Percentiles rank a stretch among this genome's conserved stretches.
Evolutionary conservation across 768 basidiomycete genomes (phyloP).

Genomic region (Tylopilus balloui): DNA sequence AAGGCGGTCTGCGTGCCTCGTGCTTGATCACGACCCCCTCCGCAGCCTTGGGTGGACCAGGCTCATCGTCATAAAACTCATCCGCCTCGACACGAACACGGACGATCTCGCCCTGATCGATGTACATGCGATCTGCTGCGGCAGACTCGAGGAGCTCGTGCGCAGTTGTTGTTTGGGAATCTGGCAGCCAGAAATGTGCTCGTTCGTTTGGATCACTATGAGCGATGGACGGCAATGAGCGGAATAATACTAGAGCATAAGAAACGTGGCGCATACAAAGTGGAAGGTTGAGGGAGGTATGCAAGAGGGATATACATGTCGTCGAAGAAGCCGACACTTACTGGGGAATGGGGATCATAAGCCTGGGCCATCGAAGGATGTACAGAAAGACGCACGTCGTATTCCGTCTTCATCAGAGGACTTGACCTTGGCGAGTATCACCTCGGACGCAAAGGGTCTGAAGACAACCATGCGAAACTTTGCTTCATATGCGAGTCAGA

Average conservation of each 20-base stretch:
- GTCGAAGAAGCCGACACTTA: conserved; percentile 88
- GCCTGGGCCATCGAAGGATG: not conserved
- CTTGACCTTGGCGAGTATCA: conserved; percentile 84
- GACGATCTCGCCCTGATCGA: conserved; percentile 70
- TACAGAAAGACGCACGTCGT: conserved; percentile 50
- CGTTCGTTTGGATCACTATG: conserved; percentile 76
- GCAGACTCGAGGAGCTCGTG: conserved; percentile 70
- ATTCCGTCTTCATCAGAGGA: conserved; percentile 84
- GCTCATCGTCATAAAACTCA: conserved; percentile 83
- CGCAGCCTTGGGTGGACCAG: conserved; percentile 71
- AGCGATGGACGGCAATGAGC: not conserved
- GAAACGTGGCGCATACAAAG: conserved; percentile 52
- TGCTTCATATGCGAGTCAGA: conserved; percentile 42
- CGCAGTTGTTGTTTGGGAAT: conserved; percentile 44
- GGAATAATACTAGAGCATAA: not conserved
- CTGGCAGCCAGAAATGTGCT: conserved; percentile 79
- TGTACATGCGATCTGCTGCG: conserved; percentile 67
- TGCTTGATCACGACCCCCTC: conserved; percentile 60
- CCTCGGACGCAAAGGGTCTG: conserved; percentile 85
- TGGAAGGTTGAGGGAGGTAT: conserved; percentile 76
- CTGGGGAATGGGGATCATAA: conserved; percentile 38
- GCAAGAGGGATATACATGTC: conserved; percentile 81
- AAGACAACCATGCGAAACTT: conserved; percentile 89
- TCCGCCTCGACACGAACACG: conserved; percentile 77
- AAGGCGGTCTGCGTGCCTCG: conserved; percentile 54